Conservation (phyloP, 2,329 filamentous ascomycete species). For the Xylaria sp. region DNA sequence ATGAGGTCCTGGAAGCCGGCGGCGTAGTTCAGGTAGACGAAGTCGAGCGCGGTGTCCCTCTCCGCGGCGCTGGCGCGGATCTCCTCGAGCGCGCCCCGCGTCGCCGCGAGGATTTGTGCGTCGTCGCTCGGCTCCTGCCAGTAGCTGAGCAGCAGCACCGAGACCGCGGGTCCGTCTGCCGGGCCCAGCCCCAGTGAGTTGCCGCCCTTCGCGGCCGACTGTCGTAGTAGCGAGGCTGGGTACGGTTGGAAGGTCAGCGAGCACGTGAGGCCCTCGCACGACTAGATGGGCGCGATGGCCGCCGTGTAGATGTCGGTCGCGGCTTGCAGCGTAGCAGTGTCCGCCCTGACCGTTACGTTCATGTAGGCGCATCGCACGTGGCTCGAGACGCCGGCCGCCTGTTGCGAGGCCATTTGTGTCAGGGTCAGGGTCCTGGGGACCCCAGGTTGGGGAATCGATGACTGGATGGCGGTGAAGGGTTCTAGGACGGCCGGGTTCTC, state of each 20-base stretch:
- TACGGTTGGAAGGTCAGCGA: conserved; percentile 23
- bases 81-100: conserved; percentile 1
- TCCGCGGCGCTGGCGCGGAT: no score
- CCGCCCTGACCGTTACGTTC: conserved; percentile 15
- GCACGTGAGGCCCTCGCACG: conserved; percentile 6
- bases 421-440: neutral
- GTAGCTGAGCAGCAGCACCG: conserved; percentile 11
- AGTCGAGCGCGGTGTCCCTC: no score
- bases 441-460: neutral
- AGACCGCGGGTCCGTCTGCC: conserved; percentile 7
- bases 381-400: neutral
- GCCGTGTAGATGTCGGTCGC: conserved; percentile 2
- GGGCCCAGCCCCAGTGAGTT: conserved; percentile 16
- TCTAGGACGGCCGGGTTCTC: conserved; percentile 16
- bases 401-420: neutral
- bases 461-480: conserved; percentile 5
- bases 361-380: conserved; percentile 16
- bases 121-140: conserved; percentile 16
- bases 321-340: conserved; percentile 8
- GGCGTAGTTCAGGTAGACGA: no score
- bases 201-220: conserved; percentile 7
- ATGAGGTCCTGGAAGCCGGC: no score
- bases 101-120: conserved; percentile 5
- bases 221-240: conserved; percentile 7
- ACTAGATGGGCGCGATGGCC: conserved; percentile 7